Evolutionary conservation across 139 green algal genomes (phyloP).

Genomic region (Tetradesmus lagerheimii): DNA sequence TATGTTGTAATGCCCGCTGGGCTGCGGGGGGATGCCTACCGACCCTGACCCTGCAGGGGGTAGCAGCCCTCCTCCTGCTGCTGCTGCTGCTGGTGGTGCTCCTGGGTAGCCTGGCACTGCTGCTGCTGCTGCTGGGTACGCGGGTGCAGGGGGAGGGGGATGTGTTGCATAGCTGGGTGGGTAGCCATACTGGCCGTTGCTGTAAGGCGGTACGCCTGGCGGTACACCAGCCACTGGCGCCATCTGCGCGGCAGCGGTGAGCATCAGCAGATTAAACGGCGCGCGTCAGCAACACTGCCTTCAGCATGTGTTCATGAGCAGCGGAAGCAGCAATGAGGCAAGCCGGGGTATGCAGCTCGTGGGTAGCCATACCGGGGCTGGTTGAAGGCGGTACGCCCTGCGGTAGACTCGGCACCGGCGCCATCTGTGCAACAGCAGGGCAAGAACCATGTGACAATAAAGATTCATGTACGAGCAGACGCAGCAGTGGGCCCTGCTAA

Average conservation of each 20-base stretch:
- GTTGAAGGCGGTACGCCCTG: no score
- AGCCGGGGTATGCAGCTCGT: no score
- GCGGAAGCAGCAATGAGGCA: no score
- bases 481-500: no score
- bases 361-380: no score
- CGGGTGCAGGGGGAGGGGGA: not conserved
- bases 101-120: not conserved
- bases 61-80: not conserved
- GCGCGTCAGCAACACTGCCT: no score
- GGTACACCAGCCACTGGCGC: not conserved
- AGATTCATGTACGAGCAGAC: no score
- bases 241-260: not conserved
- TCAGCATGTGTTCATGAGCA: no score
- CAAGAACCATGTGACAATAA: no score
- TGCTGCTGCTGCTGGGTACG: not conserved
- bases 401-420: no score
- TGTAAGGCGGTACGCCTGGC: constrained; percentile 6
- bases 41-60: not conserved
- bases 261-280: not conserved
- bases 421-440: no score
- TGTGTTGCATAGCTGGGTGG: not conserved
- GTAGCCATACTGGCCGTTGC: not conserved
- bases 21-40: not conserved
- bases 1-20: not conserved
- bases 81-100: not conserved